Base-by-base conservation (phyloP, 2,329 filamentous ascomycete genomes). In the Aspergillus unguis region DNA sequence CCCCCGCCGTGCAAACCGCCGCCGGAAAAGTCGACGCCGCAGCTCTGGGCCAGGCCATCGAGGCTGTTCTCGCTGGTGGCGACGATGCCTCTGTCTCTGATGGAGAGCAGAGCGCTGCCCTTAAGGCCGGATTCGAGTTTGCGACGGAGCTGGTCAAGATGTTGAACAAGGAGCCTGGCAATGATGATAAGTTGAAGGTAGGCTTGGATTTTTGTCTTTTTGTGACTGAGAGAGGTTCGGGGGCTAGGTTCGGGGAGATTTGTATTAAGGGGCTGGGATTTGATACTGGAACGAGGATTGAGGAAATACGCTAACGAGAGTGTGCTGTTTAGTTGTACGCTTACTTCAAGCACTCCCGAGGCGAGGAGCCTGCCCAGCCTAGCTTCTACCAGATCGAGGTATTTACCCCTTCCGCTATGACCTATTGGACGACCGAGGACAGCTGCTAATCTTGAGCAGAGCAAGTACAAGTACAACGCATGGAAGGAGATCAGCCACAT, bases 401-500 rank as follows among this genome's bases (percentile, higher is more conserved):
- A 26, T 37, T 38, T 29, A 32, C 11, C 52, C 50, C 38, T 29
- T 28, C 41, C 6, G 11, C 28, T 38, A n/a, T 44, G 42, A 36
- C 27, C 37, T 4, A 28, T 11, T 9, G 5, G 5, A 8, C n/a
- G 31, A 6, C 31, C 6, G 5, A 29, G 10, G 31, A 29, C 4
- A 2, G 27, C 26, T 43, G 27, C 11, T 44, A 23, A 44, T 29
- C 6, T 8, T 6, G n/a, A 58, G 56, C 48, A 90, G 88, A 84
- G 78, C 75, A 95, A 94, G 77, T 84, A 84, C 65, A 95, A 95
- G 81, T 83, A 85, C 76, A 81, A 79, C 64, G 84, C 86, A 50
- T 96, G 90, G 90, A 76, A 90, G 74, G 80, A 85, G 67, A 65
- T 85, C 57, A 81, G 83, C 65, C 82, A 91, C 56, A 69, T 84